A percentile compares a stretch with the other conserved stretches of the same genome.
Conservation (phyloP, 805 yeast genomes). For the Zygosaccharomyces bailii region DNA sequence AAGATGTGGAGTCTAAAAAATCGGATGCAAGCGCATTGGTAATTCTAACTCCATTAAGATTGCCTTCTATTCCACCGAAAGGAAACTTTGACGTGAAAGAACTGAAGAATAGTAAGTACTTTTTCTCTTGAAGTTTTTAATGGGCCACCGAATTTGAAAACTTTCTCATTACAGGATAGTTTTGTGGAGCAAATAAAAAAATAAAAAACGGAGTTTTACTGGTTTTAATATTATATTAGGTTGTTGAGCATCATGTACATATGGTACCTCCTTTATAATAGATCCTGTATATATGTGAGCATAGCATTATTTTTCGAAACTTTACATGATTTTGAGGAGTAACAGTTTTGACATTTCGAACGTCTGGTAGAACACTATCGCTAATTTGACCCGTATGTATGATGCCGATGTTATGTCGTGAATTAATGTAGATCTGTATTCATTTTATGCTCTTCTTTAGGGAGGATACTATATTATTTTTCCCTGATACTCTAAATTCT, state of each 20-base stretch:
- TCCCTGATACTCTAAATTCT: constrained; percentile 79
- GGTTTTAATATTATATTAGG: constrained; percentile 4
- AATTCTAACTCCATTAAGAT: constrained; percentile 60
- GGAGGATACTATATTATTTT: constrained; percentile 48
- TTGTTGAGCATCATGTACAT: not conserved
- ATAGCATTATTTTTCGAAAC: not conserved
- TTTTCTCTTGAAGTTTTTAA: constrained; percentile 47
- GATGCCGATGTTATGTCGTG: not conserved
- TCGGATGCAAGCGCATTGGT: constrained; percentile 24
- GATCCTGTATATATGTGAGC: constrained; percentile 7
- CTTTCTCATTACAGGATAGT: not conserved
- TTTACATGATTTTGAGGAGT: not conserved
- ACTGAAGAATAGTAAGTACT: constrained; percentile 72
- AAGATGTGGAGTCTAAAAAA: constrained; percentile 24
- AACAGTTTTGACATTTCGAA: no score
- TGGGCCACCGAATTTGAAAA: not conserved
- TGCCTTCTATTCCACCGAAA: constrained; percentile 71
- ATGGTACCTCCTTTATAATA: not conserved
- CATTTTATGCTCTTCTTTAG: not conserved
- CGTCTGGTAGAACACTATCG: no score
- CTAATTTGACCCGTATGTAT: not conserved
- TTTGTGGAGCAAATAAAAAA: not conserved
- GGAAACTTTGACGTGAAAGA: constrained; percentile 80
- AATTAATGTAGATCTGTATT: no score
- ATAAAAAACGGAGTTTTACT: not conserved